Conservation (phyloP, 129 eudicot species). For the Centrapalus pauciflorus region DNA sequence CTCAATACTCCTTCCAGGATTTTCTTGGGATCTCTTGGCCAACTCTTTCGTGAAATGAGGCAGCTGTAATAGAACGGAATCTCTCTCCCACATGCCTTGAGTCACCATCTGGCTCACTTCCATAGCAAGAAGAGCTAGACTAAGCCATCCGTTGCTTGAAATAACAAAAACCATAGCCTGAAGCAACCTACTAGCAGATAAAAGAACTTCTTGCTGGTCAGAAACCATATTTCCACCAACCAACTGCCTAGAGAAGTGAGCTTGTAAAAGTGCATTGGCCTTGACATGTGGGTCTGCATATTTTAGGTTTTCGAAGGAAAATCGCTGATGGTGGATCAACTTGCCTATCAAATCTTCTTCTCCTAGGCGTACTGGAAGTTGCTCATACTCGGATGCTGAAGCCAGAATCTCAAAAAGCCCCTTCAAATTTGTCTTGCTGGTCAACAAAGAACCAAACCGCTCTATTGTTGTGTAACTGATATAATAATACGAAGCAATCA, state of each 20-base stretch:
- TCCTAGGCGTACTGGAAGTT: slow-evolving; percentile 66
- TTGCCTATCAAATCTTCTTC: slow-evolving; percentile 68
- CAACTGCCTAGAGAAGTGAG: slow-evolving; percentile 82
- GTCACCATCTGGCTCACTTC: slow-evolving; percentile 96
- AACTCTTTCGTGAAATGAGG: slow-evolving; percentile 87
- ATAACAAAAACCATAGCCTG: slow-evolving; percentile 95
- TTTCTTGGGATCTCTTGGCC: slow-evolving; percentile 70
- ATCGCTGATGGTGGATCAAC: slow-evolving; percentile 62
- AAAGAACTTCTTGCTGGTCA: slow-evolving; percentile 85
- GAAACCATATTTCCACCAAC: slow-evolving; percentile 77
- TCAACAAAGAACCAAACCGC: slow-evolving; percentile 65
- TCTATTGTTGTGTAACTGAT: slow-evolving; percentile 85
- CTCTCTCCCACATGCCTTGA: slow-evolving; percentile 95
- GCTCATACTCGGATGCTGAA: slow-evolving; percentile 81
- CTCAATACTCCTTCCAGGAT: slow-evolving; percentile 66
- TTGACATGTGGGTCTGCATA: slow-evolving; percentile 77
- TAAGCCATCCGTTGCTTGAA: slow-evolving; percentile 93
- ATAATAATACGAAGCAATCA: slow-evolving; percentile 81
- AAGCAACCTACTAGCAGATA: slow-evolving; percentile 67
- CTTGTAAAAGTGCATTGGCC: slow-evolving; percentile 78
- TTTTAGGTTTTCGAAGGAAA: slow-evolving; percentile 68
- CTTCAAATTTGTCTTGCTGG: slow-evolving; percentile 69
- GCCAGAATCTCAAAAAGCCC: slow-evolving; percentile 83
- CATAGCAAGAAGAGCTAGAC: slow-evolving; percentile 80
- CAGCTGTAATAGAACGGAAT: slow-evolving; percentile 73